Conservation (phyloP, 2,329 filamentous ascomycete species). For the Microcyclospora tardicrescens region DNA sequence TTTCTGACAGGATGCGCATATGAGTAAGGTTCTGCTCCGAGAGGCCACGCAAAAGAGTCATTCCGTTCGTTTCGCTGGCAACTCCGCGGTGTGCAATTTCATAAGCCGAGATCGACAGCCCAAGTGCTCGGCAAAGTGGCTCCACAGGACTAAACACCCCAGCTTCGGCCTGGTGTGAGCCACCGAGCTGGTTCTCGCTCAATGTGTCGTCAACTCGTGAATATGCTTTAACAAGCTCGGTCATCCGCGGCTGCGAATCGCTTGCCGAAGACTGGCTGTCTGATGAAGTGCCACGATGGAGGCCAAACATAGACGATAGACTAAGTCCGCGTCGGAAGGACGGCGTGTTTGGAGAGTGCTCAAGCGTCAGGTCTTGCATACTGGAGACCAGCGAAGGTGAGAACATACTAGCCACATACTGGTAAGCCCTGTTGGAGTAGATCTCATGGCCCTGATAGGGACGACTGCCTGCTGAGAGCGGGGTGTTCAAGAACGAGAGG, state of each 20-base stretch:
- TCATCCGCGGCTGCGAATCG: conserved; percentile 7
- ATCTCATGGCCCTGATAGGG: conserved; percentile 20
- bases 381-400: conserved; percentile 17
- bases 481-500: conserved; percentile 34
- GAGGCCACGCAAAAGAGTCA: conserved; percentile 63
- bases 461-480: conserved; percentile 11
- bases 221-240: conserved; percentile 41
- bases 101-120: conserved; percentile 72
- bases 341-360: conserved; percentile 10
- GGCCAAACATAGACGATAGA: conserved; percentile 6
- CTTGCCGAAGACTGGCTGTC: background rate
- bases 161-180: conserved; percentile 6
- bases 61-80: conserved; percentile 54
- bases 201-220: conserved; percentile 44
- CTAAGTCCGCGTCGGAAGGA: conserved; percentile 7
- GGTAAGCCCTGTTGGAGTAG: conserved; percentile 12
- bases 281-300: conserved; percentile 1
- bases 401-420: conserved; percentile 18
- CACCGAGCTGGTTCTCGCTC: conserved; percentile 34
- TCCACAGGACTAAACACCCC: conserved; percentile 11
- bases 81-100: conserved; percentile 88
- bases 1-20: conserved; percentile 77
- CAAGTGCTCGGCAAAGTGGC: conserved; percentile 40
- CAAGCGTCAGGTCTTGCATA: conserved; percentile 17
- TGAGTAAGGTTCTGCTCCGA: conserved; percentile 75